Conservation (phyloP, 192 early-diverging fungal genomes). For the Phlyctochytrium bullatum region DNA sequence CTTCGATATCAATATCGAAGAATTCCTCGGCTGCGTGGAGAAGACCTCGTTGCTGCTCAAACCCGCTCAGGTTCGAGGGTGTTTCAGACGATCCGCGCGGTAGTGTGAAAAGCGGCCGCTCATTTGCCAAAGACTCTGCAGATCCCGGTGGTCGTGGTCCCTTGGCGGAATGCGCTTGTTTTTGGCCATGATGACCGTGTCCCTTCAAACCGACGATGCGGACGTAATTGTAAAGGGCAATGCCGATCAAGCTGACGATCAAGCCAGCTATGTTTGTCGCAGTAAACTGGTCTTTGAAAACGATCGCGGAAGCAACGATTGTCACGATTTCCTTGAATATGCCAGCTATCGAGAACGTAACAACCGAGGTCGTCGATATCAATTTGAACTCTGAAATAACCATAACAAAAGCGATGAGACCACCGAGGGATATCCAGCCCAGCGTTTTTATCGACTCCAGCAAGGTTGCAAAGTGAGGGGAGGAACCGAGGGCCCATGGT, state of each 20-base stretch:
- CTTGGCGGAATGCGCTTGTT: not conserved
- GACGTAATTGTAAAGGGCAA: slow-evolving; percentile 61
- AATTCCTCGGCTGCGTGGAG: not conserved
- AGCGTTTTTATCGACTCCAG: slow-evolving; percentile 37
- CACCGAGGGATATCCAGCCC: slow-evolving; percentile 68
- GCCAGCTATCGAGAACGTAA: slow-evolving; percentile 87
- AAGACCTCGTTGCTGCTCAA: not conserved
- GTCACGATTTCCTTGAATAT: slow-evolving; percentile 83
- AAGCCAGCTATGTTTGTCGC: slow-evolving; percentile 72
- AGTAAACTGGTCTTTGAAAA: slow-evolving; percentile 85
- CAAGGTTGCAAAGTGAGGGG: slow-evolving; percentile 45
- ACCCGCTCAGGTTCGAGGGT: too few relatives aligned
- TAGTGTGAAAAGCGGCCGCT: too few relatives aligned
- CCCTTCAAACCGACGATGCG: slow-evolving; percentile 22
- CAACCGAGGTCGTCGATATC: slow-evolving; percentile 78
- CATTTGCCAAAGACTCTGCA: not conserved
- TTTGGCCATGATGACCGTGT: not conserved
- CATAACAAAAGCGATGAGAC: slow-evolving; percentile 84
- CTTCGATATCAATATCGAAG: not conserved
- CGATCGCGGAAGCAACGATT: slow-evolving; percentile 63
- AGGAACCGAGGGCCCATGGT: slow-evolving; percentile 19
- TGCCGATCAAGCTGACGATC: slow-evolving; percentile 77
- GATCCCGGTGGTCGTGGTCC: not conserved
- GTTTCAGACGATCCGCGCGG: not conserved
- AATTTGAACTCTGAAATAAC: slow-evolving; percentile 81